Evolutionary conservation across 1,139 yeast genomes (phyloP).

Genomic region (Magnusiomyces magnusii): DNA sequence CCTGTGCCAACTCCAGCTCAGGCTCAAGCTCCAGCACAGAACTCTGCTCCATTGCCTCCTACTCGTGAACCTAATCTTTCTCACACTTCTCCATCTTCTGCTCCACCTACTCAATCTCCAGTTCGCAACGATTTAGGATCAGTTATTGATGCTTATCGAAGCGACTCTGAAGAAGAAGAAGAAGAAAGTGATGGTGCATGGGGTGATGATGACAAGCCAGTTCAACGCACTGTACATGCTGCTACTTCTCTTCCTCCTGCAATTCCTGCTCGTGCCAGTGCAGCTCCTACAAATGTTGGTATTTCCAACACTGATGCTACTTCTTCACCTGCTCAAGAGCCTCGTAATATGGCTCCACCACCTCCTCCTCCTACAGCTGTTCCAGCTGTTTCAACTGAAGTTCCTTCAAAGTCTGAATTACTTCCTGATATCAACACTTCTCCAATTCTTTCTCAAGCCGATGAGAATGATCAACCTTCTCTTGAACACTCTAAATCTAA

Average conservation of each 20-base stretch:
- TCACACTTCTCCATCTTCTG: too few species aligned
- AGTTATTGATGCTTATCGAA: slow-evolving; percentile 9
- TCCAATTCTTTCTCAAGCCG: slow-evolving; percentile 3
- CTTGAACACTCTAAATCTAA: slow-evolving; percentile 2
- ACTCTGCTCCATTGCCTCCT: slow-evolving; percentile 16
- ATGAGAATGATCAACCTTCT: neutral
- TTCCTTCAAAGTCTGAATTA: neutral
- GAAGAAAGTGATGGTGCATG: slow-evolving; percentile 6
- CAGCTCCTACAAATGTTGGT: slow-evolving; percentile 3
- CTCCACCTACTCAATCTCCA: slow-evolving; percentile 11
- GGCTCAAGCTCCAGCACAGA: slow-evolving; percentile 9
- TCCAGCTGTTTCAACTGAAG: slow-evolving; percentile 2
- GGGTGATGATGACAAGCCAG: slow-evolving; percentile 1
- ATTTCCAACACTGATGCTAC: neutral
- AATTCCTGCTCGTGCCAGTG: too few species aligned
- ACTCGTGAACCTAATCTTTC: slow-evolving; percentile 9
- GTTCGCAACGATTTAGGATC: slow-evolving; percentile 2
- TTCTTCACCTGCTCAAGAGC: slow-evolving; percentile 6
- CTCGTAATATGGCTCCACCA: slow-evolving; percentile 9
- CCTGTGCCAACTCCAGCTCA: slow-evolving; percentile 9
- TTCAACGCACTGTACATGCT: neutral
- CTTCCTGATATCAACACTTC: slow-evolving; percentile 11
- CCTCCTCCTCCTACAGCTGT: slow-evolving; percentile 16
- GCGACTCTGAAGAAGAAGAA: slow-evolving; percentile 8
- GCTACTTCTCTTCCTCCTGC: neutral